Evolutionary conservation across 331 rosid species (phyloP).

Genomic region (Malus hybrid): DNA sequence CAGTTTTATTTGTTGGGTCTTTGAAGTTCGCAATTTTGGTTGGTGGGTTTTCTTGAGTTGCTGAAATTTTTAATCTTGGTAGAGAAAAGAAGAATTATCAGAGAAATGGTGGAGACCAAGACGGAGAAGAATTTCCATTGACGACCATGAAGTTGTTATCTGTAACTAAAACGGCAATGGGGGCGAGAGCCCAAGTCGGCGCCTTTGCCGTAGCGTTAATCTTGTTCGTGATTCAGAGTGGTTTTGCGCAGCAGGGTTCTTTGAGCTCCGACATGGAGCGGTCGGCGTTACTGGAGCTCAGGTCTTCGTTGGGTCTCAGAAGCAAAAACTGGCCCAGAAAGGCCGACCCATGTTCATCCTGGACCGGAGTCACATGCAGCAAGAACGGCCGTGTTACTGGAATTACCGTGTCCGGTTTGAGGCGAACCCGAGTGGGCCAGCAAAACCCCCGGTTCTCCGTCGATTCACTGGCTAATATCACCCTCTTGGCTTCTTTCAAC

Average conservation of each 20-base stretch:
- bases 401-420: constrained; percentile 52
- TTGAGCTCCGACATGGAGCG: constrained; percentile 42
- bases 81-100: background rate
- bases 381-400: constrained; percentile 39
- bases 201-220: constrained; percentile 15
- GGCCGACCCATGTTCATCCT: constrained; percentile 51
- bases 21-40: background rate
- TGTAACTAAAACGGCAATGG: constrained; percentile 29
- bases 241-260: constrained; percentile 21
- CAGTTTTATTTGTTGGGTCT: background rate
- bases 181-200: constrained; percentile 15
- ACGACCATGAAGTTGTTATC: constrained; percentile 13
- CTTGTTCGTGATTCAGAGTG: constrained; percentile 36
- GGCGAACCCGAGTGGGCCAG: constrained; percentile 45
- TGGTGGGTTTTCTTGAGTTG: background rate
- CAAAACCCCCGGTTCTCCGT: constrained; percentile 44
- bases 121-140: constrained; percentile 10
- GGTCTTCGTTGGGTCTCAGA: constrained; percentile 71
- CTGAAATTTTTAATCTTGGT: background rate
- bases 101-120: constrained; percentile 8
- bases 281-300: constrained; percentile 57
- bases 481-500: constrained; percentile 53
- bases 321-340: constrained; percentile 67
- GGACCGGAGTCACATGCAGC: constrained; percentile 73
- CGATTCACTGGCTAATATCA: constrained; percentile 46